Percentiles rank a stretch among this genome's conserved stretches.
phyloP scores from a whole-genome alignment of 345 rosid species.

The Rhodamnia argentea region DNA sequence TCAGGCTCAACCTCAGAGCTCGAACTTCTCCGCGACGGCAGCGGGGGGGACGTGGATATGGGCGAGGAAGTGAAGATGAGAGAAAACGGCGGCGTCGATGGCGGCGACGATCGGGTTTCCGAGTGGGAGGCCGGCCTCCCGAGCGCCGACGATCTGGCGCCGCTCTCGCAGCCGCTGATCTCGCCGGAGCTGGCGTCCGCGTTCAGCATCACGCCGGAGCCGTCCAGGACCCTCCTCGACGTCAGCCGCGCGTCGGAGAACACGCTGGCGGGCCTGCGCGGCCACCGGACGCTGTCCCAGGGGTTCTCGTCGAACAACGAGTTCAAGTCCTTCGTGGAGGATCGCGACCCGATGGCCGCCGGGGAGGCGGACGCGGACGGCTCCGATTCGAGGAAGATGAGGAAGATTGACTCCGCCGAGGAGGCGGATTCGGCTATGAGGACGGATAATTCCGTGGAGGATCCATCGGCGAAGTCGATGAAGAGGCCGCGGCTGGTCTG shows the following conservation, averaged over 20 bases:
- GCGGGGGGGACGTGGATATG: background rate
- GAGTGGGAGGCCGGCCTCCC: slow-evolving; percentile 97
- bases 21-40: background rate
- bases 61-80: slow-evolving; percentile 33
- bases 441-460: slow-evolving; percentile 41
- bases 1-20: background rate
- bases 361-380: slow-evolving; percentile 35
- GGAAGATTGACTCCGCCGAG: slow-evolving; percentile 43
- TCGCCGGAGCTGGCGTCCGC: slow-evolving; percentile 78
- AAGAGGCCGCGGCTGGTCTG: slow-evolving; percentile 86
- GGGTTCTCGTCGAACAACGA: slow-evolving; percentile 25
- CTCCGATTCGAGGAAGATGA: slow-evolving; percentile 48
- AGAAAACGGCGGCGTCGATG: slow-evolving; percentile 8
- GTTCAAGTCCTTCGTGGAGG: slow-evolving; percentile 24
- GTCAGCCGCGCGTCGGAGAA: slow-evolving; percentile 62
- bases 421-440: slow-evolving; percentile 74
- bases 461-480: slow-evolving; percentile 46
- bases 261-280: slow-evolving; percentile 51
- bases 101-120: slow-evolving; percentile 40
- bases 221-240: slow-evolving; percentile 38
- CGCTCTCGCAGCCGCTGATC: slow-evolving; percentile 56
- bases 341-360: slow-evolving; percentile 18
- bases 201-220: slow-evolving; percentile 68
- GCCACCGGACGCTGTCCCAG: slow-evolving; percentile 11
- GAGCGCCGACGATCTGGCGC: slow-evolving; percentile 53